Conservation (phyloP, 228 moss, liverwort and hornwort genomes). For the Sphagnum magellanicum region DNA sequence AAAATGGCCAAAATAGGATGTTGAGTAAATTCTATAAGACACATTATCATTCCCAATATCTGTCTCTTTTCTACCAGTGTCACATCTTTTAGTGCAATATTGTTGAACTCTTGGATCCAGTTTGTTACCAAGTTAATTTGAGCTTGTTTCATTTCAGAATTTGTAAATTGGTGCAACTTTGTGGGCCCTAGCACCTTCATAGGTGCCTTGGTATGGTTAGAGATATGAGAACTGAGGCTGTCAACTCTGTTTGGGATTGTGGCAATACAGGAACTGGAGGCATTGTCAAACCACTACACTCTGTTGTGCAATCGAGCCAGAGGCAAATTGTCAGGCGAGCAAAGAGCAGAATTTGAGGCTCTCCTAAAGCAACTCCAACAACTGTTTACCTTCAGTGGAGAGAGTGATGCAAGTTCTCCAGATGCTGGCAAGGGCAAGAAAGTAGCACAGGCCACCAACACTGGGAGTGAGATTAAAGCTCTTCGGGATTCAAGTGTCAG, state of each 20-base stretch:
- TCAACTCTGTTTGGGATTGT: background rate
- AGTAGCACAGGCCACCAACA: slow-evolving; percentile 54
- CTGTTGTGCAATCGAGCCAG: slow-evolving; percentile 92
- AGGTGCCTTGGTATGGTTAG: too few species aligned
- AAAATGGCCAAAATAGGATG: too few species aligned
- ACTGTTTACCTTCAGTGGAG: slow-evolving; percentile 53
- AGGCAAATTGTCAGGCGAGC: slow-evolving; percentile 79
- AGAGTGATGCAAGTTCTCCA: slow-evolving; percentile 49
- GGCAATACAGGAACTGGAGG: slow-evolving; percentile 76
- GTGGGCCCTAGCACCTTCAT: too few species aligned
- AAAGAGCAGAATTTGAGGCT: slow-evolving; percentile 64
- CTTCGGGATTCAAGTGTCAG: slow-evolving; percentile 68
- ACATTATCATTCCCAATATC: background rate
- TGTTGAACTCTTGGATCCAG: background rate
- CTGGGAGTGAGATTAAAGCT: slow-evolving; percentile 67
- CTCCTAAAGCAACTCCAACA: slow-evolving; percentile 81
- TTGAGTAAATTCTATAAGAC: too few species aligned
- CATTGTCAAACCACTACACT: slow-evolving; percentile 91
- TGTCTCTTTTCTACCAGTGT: background rate
- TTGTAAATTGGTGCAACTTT: too few species aligned
- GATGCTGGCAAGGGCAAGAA: slow-evolving; percentile 78
- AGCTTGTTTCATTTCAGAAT: too few species aligned
- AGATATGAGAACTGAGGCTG: too few species aligned
- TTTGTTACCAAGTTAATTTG: too few species aligned
- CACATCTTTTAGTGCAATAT: background rate